phyloP scores from a whole-genome alignment of 2,329 filamentous ascomycete genomes.

The Colletotrichum acutatum region DNA sequence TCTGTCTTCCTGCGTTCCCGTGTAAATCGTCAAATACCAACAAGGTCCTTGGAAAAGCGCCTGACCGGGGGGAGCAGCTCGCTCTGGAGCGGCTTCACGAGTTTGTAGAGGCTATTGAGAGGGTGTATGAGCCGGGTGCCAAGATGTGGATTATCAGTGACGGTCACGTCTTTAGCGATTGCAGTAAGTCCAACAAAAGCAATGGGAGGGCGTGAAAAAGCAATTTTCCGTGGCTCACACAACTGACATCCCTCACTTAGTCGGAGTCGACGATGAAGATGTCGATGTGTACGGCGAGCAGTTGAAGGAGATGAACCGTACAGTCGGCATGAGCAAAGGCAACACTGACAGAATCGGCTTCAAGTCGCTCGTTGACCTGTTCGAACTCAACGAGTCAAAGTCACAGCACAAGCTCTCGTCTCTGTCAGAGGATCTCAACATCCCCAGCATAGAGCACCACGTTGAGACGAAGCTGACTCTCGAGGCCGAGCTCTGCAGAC shows the following conservation, averaged over 20 bases:
- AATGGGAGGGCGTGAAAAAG: not conserved
- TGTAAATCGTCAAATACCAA: conserved; percentile 51
- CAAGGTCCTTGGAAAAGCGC: conserved; percentile 46
- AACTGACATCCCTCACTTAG: conserved; percentile 28
- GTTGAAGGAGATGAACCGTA: conserved; percentile 50
- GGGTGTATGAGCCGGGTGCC: conserved; percentile 46
- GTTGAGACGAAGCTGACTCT: conserved; percentile 40
- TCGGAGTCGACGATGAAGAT: conserved; percentile 55
- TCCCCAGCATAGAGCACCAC: conserved; percentile 50
- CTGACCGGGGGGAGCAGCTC: conserved; percentile 49
- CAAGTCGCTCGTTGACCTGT: conserved; percentile 43
- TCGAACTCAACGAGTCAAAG: conserved; percentile 50
- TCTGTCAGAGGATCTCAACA: conserved; percentile 8
- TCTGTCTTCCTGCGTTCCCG: conserved; percentile 51
- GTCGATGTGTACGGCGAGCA: conserved; percentile 52
- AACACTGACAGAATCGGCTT: conserved; percentile 42
- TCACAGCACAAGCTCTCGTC: conserved; percentile 11
- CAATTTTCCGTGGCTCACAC: not conserved
- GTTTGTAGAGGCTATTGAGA: conserved; percentile 44
- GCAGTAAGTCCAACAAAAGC: conserved; percentile 44
- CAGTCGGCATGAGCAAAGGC: conserved; percentile 39
- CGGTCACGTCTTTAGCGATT: conserved; percentile 55
- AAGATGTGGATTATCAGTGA: conserved; percentile 51
- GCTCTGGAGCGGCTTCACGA: conserved; percentile 44
- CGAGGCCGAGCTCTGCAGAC: conserved; percentile 45